phyloP scores from a whole-genome alignment of 2,329 filamentous ascomycete genomes.

The Grosmannia serpens region DNA sequence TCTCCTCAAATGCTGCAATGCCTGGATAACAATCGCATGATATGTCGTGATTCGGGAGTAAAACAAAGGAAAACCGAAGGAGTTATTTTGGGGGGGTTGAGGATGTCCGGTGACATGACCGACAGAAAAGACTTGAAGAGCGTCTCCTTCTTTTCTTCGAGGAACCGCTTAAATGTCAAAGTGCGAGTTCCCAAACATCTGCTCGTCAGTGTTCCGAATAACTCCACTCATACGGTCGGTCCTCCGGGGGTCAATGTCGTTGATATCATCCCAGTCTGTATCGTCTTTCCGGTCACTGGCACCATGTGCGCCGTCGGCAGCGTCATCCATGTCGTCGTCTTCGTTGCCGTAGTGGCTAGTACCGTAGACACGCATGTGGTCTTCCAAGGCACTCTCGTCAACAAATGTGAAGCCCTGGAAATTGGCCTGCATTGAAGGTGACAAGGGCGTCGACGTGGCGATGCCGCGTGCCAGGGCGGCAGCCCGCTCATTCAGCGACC shows the following conservation, averaged over 20 bases:
- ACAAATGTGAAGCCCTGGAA: slow-evolving; percentile 98
- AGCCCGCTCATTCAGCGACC: slow-evolving; percentile 83
- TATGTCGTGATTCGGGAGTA: background rate
- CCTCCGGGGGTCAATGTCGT: slow-evolving; percentile 40
- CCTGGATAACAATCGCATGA: slow-evolving; percentile 1
- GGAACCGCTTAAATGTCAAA: slow-evolving; percentile 48
- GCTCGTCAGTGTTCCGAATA: slow-evolving; percentile 47
- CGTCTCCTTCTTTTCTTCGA: no score
- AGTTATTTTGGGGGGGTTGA: no score
- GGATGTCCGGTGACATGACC: no score
- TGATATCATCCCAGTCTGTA: slow-evolving; percentile 48
- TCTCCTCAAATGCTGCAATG: slow-evolving; percentile 5
- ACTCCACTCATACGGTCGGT: slow-evolving; percentile 54
- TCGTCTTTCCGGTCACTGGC: slow-evolving; percentile 22
- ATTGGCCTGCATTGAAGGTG: slow-evolving; percentile 91
- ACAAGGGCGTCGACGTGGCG: slow-evolving; percentile 81
- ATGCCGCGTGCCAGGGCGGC: slow-evolving; percentile 77
- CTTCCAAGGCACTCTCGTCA: slow-evolving; percentile 91
- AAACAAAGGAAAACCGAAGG: background rate
- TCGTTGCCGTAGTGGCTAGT: slow-evolving; percentile 27
- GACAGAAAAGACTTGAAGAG: no score
- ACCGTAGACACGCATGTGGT: slow-evolving; percentile 54
- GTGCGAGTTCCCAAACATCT: slow-evolving; percentile 50
- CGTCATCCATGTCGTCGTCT: slow-evolving; percentile 51
- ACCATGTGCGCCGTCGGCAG: slow-evolving; percentile 33